These are phyloP conservation scores for Cutaneotrichosporon spelunceum DNA, from an alignment of 1,284 basidiomycete species.

Conservation along the genomic window DNA sequence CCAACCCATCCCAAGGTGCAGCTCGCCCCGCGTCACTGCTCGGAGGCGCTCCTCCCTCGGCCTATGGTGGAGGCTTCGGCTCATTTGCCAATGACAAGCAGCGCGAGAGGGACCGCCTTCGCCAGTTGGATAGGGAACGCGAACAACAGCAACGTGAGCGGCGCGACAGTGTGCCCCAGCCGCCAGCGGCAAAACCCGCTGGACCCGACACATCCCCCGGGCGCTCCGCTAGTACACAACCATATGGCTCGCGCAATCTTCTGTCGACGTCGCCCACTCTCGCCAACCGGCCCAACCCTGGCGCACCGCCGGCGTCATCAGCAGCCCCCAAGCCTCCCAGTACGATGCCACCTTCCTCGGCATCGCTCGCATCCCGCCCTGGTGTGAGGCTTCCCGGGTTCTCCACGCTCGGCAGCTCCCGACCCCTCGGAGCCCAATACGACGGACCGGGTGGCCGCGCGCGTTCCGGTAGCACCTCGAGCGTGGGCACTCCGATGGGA, in stretches of 20 bases:
- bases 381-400: conserved; percentile 17
- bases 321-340: conserved; percentile 11
- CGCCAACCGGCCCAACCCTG: conserved; percentile 13
- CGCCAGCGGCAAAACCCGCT: conserved; percentile 5
- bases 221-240: conserved; percentile 2
- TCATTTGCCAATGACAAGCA: conserved; percentile 21
- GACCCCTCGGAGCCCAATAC: conserved; percentile 17
- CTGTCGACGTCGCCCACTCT: conserved; percentile 24
- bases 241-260: neutral
- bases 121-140: conserved; percentile 23
- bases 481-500: conserved; percentile 1
- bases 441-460: conserved; percentile 12
- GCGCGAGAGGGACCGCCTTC: conserved; percentile 20
- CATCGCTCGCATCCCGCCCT: conserved; percentile 8
- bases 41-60: neutral
- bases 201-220: conserved; percentile 16
- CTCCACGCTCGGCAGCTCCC: conserved; percentile 11
- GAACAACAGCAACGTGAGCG: conserved; percentile 18
- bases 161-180: conserved; percentile 6
- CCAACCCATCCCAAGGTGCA: neutral
- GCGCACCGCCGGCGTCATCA: neutral
- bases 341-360: conserved; percentile 2
- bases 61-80: conserved; percentile 2
- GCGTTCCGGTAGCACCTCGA: conserved; percentile 17
- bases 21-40: neutral